Percentiles rank a stretch among this genome's conserved stretches.
Evolutionary conservation across 2,329 filamentous ascomycete genomes (phyloP).

Genomic region (Arthrobotrys megalospora): DNA sequence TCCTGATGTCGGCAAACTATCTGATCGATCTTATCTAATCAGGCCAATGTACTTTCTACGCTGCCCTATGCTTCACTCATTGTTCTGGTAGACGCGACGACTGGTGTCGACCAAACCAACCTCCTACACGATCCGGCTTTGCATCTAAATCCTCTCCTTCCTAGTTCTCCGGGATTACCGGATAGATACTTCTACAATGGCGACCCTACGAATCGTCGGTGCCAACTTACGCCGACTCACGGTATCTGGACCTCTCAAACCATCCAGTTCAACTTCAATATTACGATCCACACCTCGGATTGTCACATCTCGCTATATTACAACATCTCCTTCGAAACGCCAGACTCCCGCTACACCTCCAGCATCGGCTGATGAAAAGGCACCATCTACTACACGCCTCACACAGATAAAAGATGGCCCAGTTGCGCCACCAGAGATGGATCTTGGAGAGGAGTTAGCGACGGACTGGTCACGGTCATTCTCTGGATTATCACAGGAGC

Average conservation of each 20-base stretch:
- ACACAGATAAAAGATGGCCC: conserved; percentile 50
- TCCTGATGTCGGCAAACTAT: not conserved
- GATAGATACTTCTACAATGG: conserved; percentile 25
- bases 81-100: conserved; percentile 28
- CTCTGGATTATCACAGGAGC: conserved; percentile 79
- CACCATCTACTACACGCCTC: conserved; percentile 11
- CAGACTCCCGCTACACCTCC: conserved; percentile 27
- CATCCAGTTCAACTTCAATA: conserved; percentile 17
- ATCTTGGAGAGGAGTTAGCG: conserved; percentile 43
- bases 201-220: conserved; percentile 35
- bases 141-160: not conserved
- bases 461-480: conserved; percentile 89
- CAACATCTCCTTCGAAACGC: conserved; percentile 42
- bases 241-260: conserved; percentile 22
- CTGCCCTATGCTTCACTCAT: not conserved
- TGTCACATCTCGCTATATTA: conserved; percentile 27
- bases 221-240: conserved; percentile 39
- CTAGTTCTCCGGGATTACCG: not conserved
- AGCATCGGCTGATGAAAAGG: conserved; percentile 12
- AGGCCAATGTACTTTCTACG: not conserved
- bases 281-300: conserved; percentile 34
- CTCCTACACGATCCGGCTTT: not conserved
- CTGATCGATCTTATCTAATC: conserved; percentile 58
- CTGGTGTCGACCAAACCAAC: not conserved
- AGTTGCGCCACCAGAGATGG: conserved; percentile 27